Conservation (phyloP, 2,329 filamentous ascomycete species). For the Trichoderma brevicompactum region DNA sequence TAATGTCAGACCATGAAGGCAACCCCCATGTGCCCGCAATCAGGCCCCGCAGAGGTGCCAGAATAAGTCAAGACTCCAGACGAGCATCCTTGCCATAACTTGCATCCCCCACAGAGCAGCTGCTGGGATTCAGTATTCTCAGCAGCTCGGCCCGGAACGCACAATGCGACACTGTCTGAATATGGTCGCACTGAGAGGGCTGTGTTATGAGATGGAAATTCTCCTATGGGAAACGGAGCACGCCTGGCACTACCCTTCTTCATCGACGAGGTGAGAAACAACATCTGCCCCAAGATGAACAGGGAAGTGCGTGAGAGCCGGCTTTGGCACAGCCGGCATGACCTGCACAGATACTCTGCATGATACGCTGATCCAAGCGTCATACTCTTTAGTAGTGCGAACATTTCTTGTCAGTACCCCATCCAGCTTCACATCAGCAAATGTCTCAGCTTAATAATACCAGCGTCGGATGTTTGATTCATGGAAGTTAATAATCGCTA, state of each 20-base stretch:
- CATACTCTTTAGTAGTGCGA: not conserved
- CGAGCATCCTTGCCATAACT: not conserved
- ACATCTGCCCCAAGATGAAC: not conserved
- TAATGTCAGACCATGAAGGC: not conserved
- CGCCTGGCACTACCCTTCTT: not conserved
- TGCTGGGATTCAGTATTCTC: not conserved
- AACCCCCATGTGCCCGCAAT: constrained; percentile 15
- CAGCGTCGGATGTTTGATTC: not conserved
- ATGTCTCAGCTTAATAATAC: not conserved
- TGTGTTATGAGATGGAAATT: not conserved
- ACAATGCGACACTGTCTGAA: not conserved
- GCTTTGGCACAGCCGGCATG: not conserved
- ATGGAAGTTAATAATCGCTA: not conserved
- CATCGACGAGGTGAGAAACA: not conserved
- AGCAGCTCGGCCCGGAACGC: not conserved
- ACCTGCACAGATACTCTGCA: constrained; percentile 9
- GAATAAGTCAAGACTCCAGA: not conserved
- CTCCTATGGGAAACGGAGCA: not conserved
- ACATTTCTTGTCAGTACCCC: not conserved
- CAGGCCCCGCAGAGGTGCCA: constrained; percentile 21
- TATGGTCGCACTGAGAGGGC: not conserved
- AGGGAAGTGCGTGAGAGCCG: not conserved
- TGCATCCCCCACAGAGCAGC: constrained; percentile 8
- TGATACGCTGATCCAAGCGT: constrained; percentile 13
- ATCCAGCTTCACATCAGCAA: not conserved